Base-by-base conservation (phyloP, 495 filamentous ascomycete genomes). In the Penicillium paradoxum region DNA sequence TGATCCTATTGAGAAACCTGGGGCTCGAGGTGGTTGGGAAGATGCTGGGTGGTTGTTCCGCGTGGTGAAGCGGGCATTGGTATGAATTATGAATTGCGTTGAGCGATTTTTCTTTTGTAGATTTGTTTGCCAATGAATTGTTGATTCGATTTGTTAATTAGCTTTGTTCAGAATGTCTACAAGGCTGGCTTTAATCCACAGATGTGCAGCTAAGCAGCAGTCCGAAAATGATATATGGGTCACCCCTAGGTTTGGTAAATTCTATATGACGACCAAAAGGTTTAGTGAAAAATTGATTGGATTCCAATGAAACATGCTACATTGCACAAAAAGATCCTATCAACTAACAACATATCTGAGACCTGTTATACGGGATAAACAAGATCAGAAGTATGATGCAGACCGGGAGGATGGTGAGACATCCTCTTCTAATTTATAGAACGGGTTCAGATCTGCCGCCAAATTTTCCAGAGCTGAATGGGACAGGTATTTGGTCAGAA, bases 1-100 rank as follows among this genome's bases (percentile, higher is more conserved):
- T 51, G 65, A 57, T 24, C 0, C 49, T 36, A 53, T 56, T 33
- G 78, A 74, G 57, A 77, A 68, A 34, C 70, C 75, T 33, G 73
- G 62, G 32, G 64, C 73, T n/a, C 67, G 76, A 48, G 73, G 84
- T 13, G 83, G 80, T 8, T 95, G 88, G 90, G 79, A 85, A 53
- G 91, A 95, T 73, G 90, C 88, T 32, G 80, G 85, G 22, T 96
- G 89, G 91, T 69, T 96, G 53, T 72, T 95, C 44, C 84, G 82
- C 41, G 82, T 91, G 44, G 85, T 88, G 19, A 85, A 82, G 32
- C 88, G 84, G 54, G 83, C 88, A 18, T 67, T 95, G 19, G 65
- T 88, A 48, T 88, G 68, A 73, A 43, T 43, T 60, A 43, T 32
- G 46, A 49, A 11, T 30, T 49, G 22, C 22, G 39, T 38, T 34